phyloP scores from a whole-genome alignment of 2,329 filamentous ascomycete genomes.

The Diaporthe ampelina region DNA sequence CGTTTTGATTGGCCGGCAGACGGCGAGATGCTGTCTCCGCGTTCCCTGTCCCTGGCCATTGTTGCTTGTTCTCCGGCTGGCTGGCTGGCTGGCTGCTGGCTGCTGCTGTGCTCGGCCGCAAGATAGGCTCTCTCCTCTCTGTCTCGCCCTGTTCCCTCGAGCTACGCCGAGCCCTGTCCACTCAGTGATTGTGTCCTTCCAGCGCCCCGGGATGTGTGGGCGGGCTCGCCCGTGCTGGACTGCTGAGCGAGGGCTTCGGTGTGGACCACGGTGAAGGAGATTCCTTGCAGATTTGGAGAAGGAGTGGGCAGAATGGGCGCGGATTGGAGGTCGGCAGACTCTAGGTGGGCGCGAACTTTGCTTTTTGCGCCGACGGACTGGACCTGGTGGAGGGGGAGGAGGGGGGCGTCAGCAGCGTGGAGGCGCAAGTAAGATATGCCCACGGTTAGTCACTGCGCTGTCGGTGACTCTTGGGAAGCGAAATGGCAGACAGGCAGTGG shows the following conservation, averaged over 20 bases:
- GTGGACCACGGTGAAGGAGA: constrained; percentile 18
- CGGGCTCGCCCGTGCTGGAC: constrained; percentile 18
- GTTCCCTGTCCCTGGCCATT: constrained; percentile 59
- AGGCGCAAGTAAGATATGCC: not conserved
- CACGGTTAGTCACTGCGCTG: no score
- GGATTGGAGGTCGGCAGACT: constrained; percentile 17
- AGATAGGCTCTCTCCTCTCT: constrained; percentile 12
- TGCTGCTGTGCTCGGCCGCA: constrained; percentile 8
- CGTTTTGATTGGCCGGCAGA: constrained; percentile 70
- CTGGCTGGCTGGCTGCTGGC: constrained; percentile 2
- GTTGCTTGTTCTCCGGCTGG: constrained; percentile 40
- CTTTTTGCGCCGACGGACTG: constrained; percentile 35
- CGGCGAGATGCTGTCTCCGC: constrained; percentile 58
- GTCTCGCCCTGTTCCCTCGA: not conserved
- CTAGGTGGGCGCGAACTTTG: constrained; percentile 26
- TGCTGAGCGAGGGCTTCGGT: constrained; percentile 15
- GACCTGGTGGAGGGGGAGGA: not conserved
- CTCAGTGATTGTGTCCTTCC: constrained; percentile 10
- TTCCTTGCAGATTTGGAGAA: constrained; percentile 34
- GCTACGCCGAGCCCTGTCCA: constrained; percentile 21
- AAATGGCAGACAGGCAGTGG: not conserved
- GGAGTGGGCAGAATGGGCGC: constrained; percentile 1
- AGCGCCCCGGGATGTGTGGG: constrained; percentile 23
- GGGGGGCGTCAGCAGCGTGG: not conserved
- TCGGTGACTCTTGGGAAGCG: not conserved